These are phyloP conservation scores for Vitis hybrid DNA, from an alignment of 177 flowering plant species.

Conservation along the genomic window DNA sequence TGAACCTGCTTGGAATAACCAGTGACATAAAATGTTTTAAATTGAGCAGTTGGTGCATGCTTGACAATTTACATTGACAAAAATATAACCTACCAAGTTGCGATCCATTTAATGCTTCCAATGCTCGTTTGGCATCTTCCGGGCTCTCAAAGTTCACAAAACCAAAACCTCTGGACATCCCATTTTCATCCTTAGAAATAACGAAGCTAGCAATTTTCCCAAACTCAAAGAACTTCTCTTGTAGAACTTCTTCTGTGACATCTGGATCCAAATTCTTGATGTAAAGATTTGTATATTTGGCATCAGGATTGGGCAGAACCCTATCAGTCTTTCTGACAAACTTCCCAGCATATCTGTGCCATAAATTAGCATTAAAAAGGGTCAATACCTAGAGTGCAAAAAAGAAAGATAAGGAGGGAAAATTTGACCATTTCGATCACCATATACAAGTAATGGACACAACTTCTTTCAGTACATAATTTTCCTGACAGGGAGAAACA, in stretches of 20 bases:
- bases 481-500: background rate
- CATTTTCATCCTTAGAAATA: conserved; percentile 59
- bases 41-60: background rate
- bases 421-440: background rate
- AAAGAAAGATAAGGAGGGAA: background rate
- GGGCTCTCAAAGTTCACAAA: conserved; percentile 83
- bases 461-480: too few relatives aligned
- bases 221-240: conserved; percentile 63
- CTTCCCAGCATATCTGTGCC: conserved; percentile 61
- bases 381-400: conserved; percentile 1
- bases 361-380: background rate
- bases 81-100: conserved; percentile 49
- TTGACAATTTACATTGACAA: background rate
- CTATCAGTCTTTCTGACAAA: conserved; percentile 70
- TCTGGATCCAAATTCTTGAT: conserved; percentile 75
- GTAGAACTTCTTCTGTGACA: conserved; percentile 56
- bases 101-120: conserved; percentile 69
- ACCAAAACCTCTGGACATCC: conserved; percentile 82
- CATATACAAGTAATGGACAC: background rate
- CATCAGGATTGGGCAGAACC: conserved; percentile 42
- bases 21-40: background rate
- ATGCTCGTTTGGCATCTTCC: conserved; percentile 71
- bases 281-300: conserved; percentile 73
- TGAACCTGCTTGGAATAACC: conserved; percentile 45
- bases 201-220: conserved; percentile 68